Conservation (phyloP, 75 land plant genomes). For the Sequoia sempervirens region DNA sequence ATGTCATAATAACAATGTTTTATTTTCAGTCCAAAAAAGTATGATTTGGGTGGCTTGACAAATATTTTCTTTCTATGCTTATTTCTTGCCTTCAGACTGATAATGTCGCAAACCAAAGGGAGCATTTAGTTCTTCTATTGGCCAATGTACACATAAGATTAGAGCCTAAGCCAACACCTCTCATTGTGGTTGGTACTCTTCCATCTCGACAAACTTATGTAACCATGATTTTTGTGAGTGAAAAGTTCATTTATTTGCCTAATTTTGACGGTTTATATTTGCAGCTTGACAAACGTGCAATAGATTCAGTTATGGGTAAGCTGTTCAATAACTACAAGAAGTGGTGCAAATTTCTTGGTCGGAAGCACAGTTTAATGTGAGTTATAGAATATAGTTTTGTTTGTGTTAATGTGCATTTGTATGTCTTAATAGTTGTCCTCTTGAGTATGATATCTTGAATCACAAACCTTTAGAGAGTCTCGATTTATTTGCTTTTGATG, state of each 20-base stretch:
- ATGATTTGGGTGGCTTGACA: background rate
- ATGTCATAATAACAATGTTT: background rate
- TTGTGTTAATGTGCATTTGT: constrained; percentile 21
- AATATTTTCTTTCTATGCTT: background rate
- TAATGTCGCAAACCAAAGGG: constrained; percentile 87
- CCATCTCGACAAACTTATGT: background rate
- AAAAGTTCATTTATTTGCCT: background rate
- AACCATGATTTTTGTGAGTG: background rate
- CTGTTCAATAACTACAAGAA: constrained; percentile 49
- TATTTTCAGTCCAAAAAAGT: background rate
- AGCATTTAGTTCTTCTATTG: constrained; percentile 83
- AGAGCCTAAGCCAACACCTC: constrained; percentile 72
- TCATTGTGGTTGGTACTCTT: constrained; percentile 38
- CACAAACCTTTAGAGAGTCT: too few relatives aligned
- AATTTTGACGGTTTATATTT: background rate
- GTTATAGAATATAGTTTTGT: background rate
- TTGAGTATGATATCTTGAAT: background rate
- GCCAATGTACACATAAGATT: constrained; percentile 79
- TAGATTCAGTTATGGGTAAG: constrained; percentile 32
- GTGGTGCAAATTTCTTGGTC: constrained; percentile 54
- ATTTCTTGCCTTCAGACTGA: constrained; percentile 41
- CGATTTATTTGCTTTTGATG: background rate
- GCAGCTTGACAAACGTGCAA: constrained; percentile 52
- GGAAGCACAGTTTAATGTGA: constrained; percentile 24
- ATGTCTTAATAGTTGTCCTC: background rate